Conservation (phyloP, 192 early-diverging fungal genomes). For the Backusella macrospora region DNA sequence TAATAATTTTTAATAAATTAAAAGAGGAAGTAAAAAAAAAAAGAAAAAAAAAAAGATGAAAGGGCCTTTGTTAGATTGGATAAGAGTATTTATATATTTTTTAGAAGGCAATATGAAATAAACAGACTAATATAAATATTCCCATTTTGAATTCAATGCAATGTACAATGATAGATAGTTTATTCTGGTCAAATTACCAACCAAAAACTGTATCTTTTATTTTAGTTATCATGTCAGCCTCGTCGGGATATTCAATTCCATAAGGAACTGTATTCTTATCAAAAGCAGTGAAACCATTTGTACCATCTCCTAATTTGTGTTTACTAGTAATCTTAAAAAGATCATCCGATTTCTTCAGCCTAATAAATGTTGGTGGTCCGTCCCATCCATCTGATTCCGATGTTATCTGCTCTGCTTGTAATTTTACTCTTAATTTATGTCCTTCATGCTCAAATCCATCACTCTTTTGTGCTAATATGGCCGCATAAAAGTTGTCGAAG, state of each 20-base stretch:
- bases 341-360: not conserved
- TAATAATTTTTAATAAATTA: slow-evolving; percentile 58
- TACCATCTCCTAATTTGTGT: not conserved
- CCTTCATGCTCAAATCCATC: not conserved
- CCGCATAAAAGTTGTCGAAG: not conserved
- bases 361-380: not conserved
- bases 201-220: slow-evolving; percentile 13
- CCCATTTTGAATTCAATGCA: not conserved
- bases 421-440: not conserved
- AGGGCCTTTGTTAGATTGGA: slow-evolving; percentile 45
- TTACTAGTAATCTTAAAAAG: not conserved
- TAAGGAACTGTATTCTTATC: slow-evolving; percentile 32
- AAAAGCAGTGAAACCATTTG: not conserved
- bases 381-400: not conserved
- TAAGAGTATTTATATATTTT: not conserved
- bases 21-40: slow-evolving; percentile 57
- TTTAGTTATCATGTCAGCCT: not conserved
- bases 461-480: not conserved
- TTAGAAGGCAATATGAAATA: too few relatives aligned
- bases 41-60: slow-evolving; percentile 53
- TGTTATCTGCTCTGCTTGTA: not conserved
- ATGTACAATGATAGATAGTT: not conserved
- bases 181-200: not conserved
- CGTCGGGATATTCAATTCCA: slow-evolving; percentile 18
- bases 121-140: too few relatives aligned